A percentile compares a stretch with the other conserved stretches of the same genome.
These are phyloP conservation scores for Paratrypanosoma confusum DNA, from an alignment of 208 protist species.

Conservation along the genomic window DNA sequence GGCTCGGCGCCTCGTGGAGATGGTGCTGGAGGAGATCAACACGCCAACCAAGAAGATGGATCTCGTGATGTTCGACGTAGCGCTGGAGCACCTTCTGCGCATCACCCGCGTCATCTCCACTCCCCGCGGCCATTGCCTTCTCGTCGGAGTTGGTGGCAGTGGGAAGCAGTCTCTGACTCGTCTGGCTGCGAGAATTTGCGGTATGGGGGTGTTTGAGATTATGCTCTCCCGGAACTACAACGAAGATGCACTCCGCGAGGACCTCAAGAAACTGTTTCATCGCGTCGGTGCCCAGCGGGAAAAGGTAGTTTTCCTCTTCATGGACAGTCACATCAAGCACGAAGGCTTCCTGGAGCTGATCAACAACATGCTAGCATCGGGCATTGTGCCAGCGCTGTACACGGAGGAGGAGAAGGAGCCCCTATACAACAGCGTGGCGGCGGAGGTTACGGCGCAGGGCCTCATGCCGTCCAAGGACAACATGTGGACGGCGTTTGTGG, in stretches of 20 bases:
- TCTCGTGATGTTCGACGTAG: slow-evolving; percentile 99
- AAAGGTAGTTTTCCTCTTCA: slow-evolving; percentile 97
- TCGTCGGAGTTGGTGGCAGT: slow-evolving; percentile 96
- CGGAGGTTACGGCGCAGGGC: slow-evolving; percentile 78
- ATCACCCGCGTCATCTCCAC: slow-evolving; percentile 95
- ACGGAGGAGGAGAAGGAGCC: slow-evolving; percentile 96
- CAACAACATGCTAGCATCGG: slow-evolving; percentile 98
- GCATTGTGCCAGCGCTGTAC: slow-evolving; percentile 98
- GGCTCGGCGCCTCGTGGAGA: slow-evolving; percentile 80
- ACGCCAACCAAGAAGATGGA: slow-evolving; percentile 87
- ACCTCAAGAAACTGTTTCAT: slow-evolving; percentile 95
- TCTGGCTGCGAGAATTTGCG: slow-evolving; percentile 89
- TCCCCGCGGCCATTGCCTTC: slow-evolving; percentile 93
- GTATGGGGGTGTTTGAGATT: slow-evolving; percentile 96
- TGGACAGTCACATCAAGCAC: slow-evolving; percentile 96
- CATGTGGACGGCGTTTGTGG: slow-evolving; percentile 96
- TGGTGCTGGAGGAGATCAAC: slow-evolving; percentile 93
- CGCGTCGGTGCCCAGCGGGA: slow-evolving; percentile 87
- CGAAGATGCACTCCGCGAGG: slow-evolving; percentile 96
- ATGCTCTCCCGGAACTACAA: slow-evolving; percentile 95
- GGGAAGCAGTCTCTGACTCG: slow-evolving; percentile 97
- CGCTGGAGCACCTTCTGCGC: slow-evolving; percentile 94
- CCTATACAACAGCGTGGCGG: slow-evolving; percentile 87
- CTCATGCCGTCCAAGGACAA: slow-evolving; percentile 92
- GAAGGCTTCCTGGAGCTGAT: slow-evolving; percentile 98